Evolutionary conservation across 768 basidiomycete genomes (phyloP).

Genomic region (Megacollybia marginata): DNA sequence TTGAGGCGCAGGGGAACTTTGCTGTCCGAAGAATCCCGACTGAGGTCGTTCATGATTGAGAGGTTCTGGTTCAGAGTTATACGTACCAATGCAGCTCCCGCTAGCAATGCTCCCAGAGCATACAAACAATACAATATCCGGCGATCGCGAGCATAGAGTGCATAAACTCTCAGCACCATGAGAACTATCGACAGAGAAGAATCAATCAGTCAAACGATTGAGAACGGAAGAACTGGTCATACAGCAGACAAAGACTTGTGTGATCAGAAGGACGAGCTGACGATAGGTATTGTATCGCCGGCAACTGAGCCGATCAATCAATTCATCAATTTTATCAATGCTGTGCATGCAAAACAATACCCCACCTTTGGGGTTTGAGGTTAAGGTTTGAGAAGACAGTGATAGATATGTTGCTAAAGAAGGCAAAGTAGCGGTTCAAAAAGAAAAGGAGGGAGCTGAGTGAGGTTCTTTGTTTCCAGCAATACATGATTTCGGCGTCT

Average conservation of each 20-base stretch:
- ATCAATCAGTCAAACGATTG: too few species aligned
- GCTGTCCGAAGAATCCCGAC: conserved; percentile 39
- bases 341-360: background rate
- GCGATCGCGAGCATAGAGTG: conserved; percentile 36
- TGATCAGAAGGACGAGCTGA: conserved; percentile 21
- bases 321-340: background rate
- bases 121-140: conserved; percentile 19
- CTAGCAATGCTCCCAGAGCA: background rate
- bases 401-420: conserved; percentile 8
- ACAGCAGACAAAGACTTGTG: conserved; percentile 25
- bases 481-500: conserved; percentile 13
- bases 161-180: conserved; percentile 40
- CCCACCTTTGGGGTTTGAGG: background rate
- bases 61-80: background rate
- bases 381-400: conserved; percentile 4
- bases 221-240: conserved; percentile 3
- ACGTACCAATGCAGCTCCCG: background rate
- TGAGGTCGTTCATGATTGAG: conserved; percentile 7
- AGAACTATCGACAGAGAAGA: conserved; percentile 22
- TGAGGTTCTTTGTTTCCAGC: conserved; percentile 10
- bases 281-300: conserved; percentile 14
- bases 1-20: conserved; percentile 13
- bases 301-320: conserved; percentile 14
- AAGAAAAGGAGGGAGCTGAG: conserved; percentile 12
- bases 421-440: conserved; percentile 16